Percentiles rank a stretch among this genome's conserved stretches.
Evolutionary conservation across 192 early-diverging fungal genomes (phyloP).

Genomic region (Linnemannia exigua): DNA sequence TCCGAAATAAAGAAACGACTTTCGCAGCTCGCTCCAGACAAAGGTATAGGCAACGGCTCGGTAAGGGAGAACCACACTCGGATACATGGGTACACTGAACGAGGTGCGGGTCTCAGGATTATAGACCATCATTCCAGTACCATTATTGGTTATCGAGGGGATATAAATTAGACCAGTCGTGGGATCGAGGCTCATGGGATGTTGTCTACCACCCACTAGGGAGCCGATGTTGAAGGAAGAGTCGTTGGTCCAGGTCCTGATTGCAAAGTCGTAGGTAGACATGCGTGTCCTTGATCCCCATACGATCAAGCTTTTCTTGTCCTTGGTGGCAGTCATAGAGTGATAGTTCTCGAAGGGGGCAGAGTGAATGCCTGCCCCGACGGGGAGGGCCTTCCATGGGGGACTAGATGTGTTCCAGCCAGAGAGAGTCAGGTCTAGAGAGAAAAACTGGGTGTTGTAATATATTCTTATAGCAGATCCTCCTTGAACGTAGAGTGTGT

Average conservation of each 20-base stretch:
- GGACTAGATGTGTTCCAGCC: conserved; percentile 23
- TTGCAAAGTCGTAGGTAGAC: conserved; percentile 7
- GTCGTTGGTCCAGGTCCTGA: background rate
- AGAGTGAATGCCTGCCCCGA: background rate
- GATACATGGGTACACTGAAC: background rate
- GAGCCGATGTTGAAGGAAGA: background rate
- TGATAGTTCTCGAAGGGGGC: background rate
- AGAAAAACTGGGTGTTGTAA: conserved; percentile 6
- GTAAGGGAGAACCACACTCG: background rate
- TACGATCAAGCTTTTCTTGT: conserved; percentile 7
- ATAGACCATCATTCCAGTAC: conserved; percentile 8
- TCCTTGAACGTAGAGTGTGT: conserved; percentile 18
- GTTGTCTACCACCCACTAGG: too few relatives aligned
- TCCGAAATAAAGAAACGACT: conserved; percentile 2
- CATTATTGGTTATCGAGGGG: background rate
- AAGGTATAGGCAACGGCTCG: background rate
- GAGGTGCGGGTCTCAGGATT: background rate
- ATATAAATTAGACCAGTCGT: conserved; percentile 7
- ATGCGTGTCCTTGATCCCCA: background rate
- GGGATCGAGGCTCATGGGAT: conserved; percentile 3
- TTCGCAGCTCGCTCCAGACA: conserved; percentile 9
- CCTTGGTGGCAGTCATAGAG: conserved; percentile 20
- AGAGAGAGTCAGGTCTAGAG: conserved; percentile 15
- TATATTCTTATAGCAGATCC: background rate
- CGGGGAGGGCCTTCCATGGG: conserved; percentile 18